Conservation (phyloP, 495 filamentous ascomycete genomes). For the Hyaloscypha finlandica region DNA sequence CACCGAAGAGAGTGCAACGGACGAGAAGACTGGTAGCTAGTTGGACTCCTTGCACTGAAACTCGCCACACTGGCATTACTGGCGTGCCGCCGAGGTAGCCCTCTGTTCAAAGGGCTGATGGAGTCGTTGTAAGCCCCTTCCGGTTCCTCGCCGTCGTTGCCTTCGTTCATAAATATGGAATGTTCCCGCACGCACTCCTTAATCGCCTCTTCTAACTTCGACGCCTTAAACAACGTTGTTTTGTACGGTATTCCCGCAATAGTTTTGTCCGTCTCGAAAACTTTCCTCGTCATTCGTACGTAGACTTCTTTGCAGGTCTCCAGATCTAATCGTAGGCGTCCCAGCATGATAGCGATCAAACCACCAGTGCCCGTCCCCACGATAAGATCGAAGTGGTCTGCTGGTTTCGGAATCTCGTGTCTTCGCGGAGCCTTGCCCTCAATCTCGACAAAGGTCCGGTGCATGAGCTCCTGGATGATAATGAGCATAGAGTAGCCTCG, state of each 20-base stretch:
- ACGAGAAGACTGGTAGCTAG: conserved; percentile 24
- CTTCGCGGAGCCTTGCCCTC: conserved; percentile 81
- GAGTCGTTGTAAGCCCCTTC: conserved; percentile 12
- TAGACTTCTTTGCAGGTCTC: conserved; percentile 97
- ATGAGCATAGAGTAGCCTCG: conserved; percentile 97
- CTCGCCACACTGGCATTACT: conserved; percentile 67
- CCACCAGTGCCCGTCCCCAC: conserved; percentile 93
- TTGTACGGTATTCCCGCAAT: conserved; percentile 91
- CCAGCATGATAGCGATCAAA: conserved; percentile 94
- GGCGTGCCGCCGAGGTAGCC: conserved; percentile 44
- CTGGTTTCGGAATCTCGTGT: conserved; percentile 92
- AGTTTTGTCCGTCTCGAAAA: conserved; percentile 98
- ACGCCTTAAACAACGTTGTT: conserved; percentile 94
- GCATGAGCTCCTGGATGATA: conserved; percentile 95
- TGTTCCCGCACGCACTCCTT: conserved; percentile 85
- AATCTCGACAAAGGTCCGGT: conserved; percentile 82
- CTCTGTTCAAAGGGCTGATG: conserved; percentile 27
- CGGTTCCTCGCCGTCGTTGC: conserved; percentile 59
- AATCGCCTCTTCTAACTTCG: conserved; percentile 92
- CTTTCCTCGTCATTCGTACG: conserved; percentile 86
- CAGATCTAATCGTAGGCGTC: conserved; percentile 84
- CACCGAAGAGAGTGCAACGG: conserved; percentile 35
- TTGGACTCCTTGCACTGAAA: conserved; percentile 53
- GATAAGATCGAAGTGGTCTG: conserved; percentile 98
- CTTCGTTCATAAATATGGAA: conserved; percentile 77